A percentile compares a stretch with the other conserved stretches of the same genome.
phyloP scores from a whole-genome alignment of 495 filamentous ascomycete species.

The Coniosporium apollinis region DNA sequence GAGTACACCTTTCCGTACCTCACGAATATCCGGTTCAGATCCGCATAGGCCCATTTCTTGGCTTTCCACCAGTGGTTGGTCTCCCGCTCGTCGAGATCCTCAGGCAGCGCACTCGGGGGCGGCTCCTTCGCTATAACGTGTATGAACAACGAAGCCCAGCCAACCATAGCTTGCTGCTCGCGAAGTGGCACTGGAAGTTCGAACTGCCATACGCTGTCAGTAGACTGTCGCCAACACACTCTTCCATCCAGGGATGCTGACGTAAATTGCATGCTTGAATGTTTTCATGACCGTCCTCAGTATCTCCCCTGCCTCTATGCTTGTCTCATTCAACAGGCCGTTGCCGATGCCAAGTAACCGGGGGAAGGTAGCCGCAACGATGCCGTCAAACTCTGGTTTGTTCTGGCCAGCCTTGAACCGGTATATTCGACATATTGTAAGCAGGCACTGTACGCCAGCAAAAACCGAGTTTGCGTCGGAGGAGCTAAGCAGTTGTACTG shows the following conservation, averaged over 20 bases:
- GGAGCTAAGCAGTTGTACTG: constrained; percentile 66
- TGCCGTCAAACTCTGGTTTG: constrained; percentile 78
- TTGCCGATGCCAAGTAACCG: constrained; percentile 73
- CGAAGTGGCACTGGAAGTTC: constrained; percentile 66
- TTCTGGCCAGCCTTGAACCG: constrained; percentile 78
- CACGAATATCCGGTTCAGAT: constrained; percentile 88
- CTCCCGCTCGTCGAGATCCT: constrained; percentile 76
- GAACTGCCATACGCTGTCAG: constrained; percentile 40
- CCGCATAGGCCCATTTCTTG: constrained; percentile 98
- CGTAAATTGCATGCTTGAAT: constrained; percentile 95
- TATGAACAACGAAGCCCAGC: constrained; percentile 90
- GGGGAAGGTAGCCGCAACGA: constrained; percentile 84
- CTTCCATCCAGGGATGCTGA: constrained; percentile 30
- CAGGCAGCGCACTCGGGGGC: constrained; percentile 58
- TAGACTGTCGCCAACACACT: constrained; percentile 1
- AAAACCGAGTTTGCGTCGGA: constrained; percentile 74
- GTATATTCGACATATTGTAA: constrained; percentile 86
- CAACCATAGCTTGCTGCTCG: constrained; percentile 66
- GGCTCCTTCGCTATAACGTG: constrained; percentile 72
- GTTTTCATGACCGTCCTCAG: constrained; percentile 84
- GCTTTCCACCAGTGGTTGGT: constrained; percentile 98
- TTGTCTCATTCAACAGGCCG: constrained; percentile 73
- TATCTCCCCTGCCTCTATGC: constrained; percentile 91
- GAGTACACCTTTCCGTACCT: constrained; percentile 35
- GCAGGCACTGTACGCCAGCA: constrained; percentile 81